Evolutionary conservation across 352 stramenopile genomes (phyloP), one percentile per base, ranked within the genome.

Genomic region (Saprolegnia diclina): DNA sequence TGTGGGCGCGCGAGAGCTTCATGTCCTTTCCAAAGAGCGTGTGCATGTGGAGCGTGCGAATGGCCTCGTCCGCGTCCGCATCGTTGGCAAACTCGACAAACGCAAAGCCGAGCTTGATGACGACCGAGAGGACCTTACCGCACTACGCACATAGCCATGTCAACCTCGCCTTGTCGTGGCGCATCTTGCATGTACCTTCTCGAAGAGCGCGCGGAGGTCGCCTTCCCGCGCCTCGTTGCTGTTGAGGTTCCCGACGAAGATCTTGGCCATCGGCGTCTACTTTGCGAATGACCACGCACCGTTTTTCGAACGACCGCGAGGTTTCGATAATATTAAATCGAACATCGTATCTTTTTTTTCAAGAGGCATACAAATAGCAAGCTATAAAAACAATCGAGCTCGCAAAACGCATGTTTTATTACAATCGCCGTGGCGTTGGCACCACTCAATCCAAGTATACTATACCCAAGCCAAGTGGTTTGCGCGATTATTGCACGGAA

Each of bases 221-320:
- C 50, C 77, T 72, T 87, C 79, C 14, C 83, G 64, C 37, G 85
- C 81, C 63, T 77, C 67, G 24, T 81, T 74, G 42, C 83, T 64
- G 46, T 85, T 75, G 45, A 87, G 71, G 62, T 89, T 89, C 32
- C 81, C 81, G 45, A 89, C 77, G 66, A 87, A 89, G 56, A 89
- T 66, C 74, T 87, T 89, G n/a, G 77, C 77, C 69, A 80, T 85
- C 16, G 76, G 9, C 35, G 54, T 56, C 21, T 14, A 18, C 21
- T 40, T 48, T 35, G 29, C 29, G 29, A 35, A 35, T 35, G 29
- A 35, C 29, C 29, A 35, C 29, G 29, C 29, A 35, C 29, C 29
- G 29, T 35, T 35, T 35, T 35, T 35, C 29, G 29, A 35, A 35
- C 29, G 29, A 35, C 29, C 29, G 2, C 29, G 5, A 6, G 29